phyloP scores from a whole-genome alignment of 768 basidiomycete genomes.

The Rhodotorula graminis region DNA sequence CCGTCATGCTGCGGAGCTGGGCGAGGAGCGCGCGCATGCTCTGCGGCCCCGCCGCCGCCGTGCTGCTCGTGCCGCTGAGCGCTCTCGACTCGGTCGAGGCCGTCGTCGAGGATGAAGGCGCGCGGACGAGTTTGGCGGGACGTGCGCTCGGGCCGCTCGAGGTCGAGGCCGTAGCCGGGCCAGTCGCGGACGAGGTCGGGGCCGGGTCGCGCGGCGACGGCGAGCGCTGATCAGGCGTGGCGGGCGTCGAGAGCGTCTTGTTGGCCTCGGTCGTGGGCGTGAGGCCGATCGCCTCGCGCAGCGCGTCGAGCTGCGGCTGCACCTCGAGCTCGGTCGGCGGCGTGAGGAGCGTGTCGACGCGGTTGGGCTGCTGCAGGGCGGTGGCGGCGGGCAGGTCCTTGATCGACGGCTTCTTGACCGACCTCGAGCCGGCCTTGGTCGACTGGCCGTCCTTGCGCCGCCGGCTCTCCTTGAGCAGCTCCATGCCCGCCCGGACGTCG shows the following conservation, averaged over 20 bases:
- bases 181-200: too few relatives aligned
- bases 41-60: slow-evolving; percentile 20
- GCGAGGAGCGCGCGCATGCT: slow-evolving; percentile 39
- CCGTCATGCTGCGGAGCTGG: slow-evolving; percentile 43
- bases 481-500: slow-evolving; percentile 73
- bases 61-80: neutral
- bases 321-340: slow-evolving; percentile 49
- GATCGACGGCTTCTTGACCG: neutral
- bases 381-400: neutral
- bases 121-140: slow-evolving; percentile 19
- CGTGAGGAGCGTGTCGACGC: slow-evolving; percentile 42
- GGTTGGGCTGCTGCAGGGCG: slow-evolving; percentile 18
- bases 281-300: slow-evolving; percentile 40
- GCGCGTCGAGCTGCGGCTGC: slow-evolving; percentile 79
- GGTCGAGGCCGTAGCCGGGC: too few relatives aligned
- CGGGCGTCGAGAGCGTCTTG: neutral
- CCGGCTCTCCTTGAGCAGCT: slow-evolving; percentile 56
- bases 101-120: neutral
- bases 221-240: neutral
- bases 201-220: neutral
- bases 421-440: slow-evolving; percentile 50
- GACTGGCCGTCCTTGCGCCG: slow-evolving; percentile 47
- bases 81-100: neutral
- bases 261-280: slow-evolving; percentile 26
- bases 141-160: neutral